Evolutionary conservation across 2,329 filamentous ascomycete genomes (phyloP).

Genomic region (Fusarium clavum): DNA sequence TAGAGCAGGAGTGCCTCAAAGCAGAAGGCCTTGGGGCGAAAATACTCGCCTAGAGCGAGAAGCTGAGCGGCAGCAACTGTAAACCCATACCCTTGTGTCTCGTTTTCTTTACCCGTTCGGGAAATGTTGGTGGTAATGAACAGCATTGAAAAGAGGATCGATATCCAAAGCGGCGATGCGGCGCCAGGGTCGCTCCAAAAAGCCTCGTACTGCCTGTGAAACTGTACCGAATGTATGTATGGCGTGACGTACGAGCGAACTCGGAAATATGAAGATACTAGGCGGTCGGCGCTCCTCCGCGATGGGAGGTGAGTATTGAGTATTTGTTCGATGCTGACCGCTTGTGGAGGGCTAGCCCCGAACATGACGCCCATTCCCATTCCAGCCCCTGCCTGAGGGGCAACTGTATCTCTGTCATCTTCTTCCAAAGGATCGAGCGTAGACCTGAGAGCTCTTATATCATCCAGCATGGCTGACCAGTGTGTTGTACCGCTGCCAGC

Average conservation of each 20-base stretch:
- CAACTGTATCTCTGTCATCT: background rate
- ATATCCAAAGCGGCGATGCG: background rate
- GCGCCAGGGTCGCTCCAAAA: background rate
- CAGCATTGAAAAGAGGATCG: background rate
- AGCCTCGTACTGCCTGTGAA: background rate
- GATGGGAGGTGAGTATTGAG: background rate
- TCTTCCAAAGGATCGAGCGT: background rate
- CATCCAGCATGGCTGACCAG: constrained; percentile 2
- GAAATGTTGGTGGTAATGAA: background rate
- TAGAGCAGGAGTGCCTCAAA: constrained; percentile 1
- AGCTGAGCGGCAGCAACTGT: background rate
- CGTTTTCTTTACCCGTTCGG: background rate
- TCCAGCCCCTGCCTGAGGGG: background rate
- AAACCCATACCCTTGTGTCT: background rate
- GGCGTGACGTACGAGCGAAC: background rate
- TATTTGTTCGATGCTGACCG: background rate
- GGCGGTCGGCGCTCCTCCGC: background rate
- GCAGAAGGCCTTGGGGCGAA: background rate
- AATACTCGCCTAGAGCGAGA: background rate
- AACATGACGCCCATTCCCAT: background rate
- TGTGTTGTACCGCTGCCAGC: background rate
- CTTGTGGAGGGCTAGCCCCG: background rate
- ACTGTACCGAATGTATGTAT: background rate
- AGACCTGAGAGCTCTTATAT: background rate
- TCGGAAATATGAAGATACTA: background rate